A percentile compares a stretch with the other conserved stretches of the same genome.
Evolutionary conservation across 139 green algal species (phyloP).

Genomic region (Picochlorum sp.): DNA sequence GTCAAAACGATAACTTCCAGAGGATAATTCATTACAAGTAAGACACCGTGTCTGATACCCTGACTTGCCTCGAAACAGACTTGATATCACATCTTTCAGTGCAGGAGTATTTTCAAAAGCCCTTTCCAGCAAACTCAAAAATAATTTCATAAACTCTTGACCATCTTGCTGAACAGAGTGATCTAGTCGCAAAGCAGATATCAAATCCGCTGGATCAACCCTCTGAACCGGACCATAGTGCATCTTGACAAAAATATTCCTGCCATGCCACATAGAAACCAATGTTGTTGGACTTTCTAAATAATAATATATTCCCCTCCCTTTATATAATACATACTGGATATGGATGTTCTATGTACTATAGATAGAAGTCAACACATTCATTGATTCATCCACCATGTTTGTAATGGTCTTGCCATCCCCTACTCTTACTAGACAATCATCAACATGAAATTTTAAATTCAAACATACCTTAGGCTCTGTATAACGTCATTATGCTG

Average conservation of each 20-base stretch:
- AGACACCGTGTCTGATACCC: constrained; percentile 67
- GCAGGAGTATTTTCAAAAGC: constrained; percentile 14
- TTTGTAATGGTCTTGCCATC: too few species aligned
- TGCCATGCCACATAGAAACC: not conserved
- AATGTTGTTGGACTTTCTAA: not conserved
- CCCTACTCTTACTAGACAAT: too few species aligned
- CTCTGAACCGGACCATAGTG: constrained; percentile 29
- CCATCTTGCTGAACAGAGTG: constrained; percentile 80
- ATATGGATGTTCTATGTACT: too few species aligned
- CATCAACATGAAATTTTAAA: too few species aligned
- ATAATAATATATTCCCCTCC: not conserved
- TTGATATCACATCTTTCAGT: not conserved
- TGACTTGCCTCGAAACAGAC: constrained; percentile 57
- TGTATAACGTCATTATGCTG: constrained; percentile 14
- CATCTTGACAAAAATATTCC: constrained; percentile 50
- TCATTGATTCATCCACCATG: too few species aligned
- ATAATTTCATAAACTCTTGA: constrained; percentile 89
- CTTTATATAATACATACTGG: not conserved
- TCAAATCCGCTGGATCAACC: constrained; percentile 56
- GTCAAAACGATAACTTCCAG: constrained; percentile 19
- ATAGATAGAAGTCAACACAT: constrained; percentile 13
- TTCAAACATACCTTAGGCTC: constrained; percentile 10
- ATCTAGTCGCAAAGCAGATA: constrained; percentile 55
- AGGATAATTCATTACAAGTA: constrained; percentile 34
- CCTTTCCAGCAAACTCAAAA: constrained; percentile 69